Base-by-base conservation (phyloP, 306 rosid genomes). In the Cucurbita argyrosperma region DNA sequence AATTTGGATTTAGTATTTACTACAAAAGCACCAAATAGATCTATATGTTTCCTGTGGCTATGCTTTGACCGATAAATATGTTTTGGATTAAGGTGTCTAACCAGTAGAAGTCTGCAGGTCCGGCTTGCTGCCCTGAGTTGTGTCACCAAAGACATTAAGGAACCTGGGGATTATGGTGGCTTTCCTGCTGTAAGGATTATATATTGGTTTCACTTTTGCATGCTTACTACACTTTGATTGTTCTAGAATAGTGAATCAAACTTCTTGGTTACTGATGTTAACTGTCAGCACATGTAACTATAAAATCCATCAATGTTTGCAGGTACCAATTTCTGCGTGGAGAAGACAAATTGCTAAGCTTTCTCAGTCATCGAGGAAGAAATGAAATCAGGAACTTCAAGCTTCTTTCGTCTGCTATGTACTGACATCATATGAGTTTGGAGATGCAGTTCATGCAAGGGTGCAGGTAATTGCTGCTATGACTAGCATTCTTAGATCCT, bases 151-250 rank as follows among this genome's bases (percentile, higher is more conserved):
- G 87, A 90, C 80, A 89, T 90, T 79, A 88, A 78, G 75, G 90
- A 84, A 70, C 88, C 97, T 58, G 98, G 97, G 67, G 96, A 90
- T 80, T 86, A 90, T 47, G 96, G 88, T 60, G 96, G 96, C 83
- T 90, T 90, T 81, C 91, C 91, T 21, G 89, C 90, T 84, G 89
- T 87, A 80, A 85, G 87, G 76, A 77, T 75, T 51, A 30, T 72
- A 15, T 59, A 69, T 52, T n/a, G 56, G 30, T 74, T 46, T 74
- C 62, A 19, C n/a, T 21, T 56, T 8, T 39, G 21, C 14, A 13
- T 43, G 18, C 18, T 13, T 26, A 21, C 47, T 30, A 26, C 23
- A 74, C 53, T 37, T 42, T 39, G 7, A 50, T 45, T 15, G 57
- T 11, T 66, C 51, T 23, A 21, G 75, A 43, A 71, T 60, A 38